These are phyloP conservation scores for Candida ponderosae DNA, from an alignment of 805 yeast species.

Conservation along the genomic window DNA sequence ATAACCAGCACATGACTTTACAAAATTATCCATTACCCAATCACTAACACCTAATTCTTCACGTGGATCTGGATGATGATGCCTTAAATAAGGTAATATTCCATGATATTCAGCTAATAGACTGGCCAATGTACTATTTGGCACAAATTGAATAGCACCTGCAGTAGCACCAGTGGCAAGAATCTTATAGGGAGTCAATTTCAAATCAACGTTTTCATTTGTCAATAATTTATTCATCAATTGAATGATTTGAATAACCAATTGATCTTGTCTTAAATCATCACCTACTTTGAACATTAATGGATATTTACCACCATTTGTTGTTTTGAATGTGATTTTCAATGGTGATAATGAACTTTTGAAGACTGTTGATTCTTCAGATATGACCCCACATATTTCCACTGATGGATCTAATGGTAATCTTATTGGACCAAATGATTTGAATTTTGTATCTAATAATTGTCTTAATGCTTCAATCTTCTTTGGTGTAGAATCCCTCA, in stretches of 20 bases:
- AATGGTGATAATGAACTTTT: conserved; percentile 88
- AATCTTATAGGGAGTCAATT: conserved; percentile 81
- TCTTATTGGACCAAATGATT: conserved; percentile 48
- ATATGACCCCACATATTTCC: conserved; percentile 63
- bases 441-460: conserved; percentile 27
- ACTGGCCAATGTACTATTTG: conserved; percentile 80
- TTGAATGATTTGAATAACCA: conserved; percentile 87
- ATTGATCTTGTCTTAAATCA: conserved; percentile 92
- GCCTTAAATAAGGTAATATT: conserved; percentile 61
- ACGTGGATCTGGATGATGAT: conserved; percentile 49
- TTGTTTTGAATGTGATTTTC: conserved; percentile 68
- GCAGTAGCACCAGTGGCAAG: conserved; percentile 86
- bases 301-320: conserved; percentile 47
- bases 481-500: conserved; percentile 70
- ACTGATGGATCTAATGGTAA: conserved; percentile 82
- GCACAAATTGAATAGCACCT: conserved; percentile 92
- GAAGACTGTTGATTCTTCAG: conserved; percentile 79
- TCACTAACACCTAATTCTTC: conserved; percentile 26
- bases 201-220: conserved; percentile 85
- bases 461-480: conserved; percentile 63
- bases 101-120: conserved; percentile 71
- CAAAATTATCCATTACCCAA: conserved; percentile 86
- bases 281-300: conserved; percentile 93
- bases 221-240: conserved; percentile 84
- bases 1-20: conserved; percentile 94